Evolutionary conservation across 1,284 basidiomycete species (phyloP), one percentile per base, ranked within the genome.

Genomic region (Apiotrichum sp.): DNA sequence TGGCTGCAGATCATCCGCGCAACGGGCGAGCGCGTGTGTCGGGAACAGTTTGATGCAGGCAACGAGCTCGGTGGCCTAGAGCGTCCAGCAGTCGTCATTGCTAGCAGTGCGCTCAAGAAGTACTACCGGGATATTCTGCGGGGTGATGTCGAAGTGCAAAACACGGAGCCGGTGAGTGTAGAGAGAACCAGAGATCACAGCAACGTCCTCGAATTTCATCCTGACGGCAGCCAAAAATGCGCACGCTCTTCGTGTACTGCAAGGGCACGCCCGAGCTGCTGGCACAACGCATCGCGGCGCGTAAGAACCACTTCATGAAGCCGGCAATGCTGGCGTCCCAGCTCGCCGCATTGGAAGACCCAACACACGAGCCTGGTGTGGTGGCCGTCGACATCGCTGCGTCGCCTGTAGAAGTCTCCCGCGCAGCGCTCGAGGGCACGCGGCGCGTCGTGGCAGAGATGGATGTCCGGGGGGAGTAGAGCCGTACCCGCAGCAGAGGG

Each of bases 241-340:
- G 80, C 56, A 88, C 89, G 6, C 85, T 82, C 68, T 93, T 96
- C 68, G 84, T 95, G 52, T 93, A 87, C 72, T 85, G 95, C 65
- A 79, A 87, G 48, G 91, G 91, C 3, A 73, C 80, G 22, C 76
- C 79, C 42, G 81, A 85, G 33, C 72, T 87, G 49, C 72, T 96
- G 47, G 65, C 81, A 63, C 80, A 85, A 49, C 79, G 93, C 42
- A 91, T 97, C 83, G 68, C 74, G 64, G 79, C 79, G 53, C 79
- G 93, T 34, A 74, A 84, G 61, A 85, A 84, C 0, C 93, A 98
- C 74, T 96, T 90, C 65, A 91, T 97, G 87, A 92, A 92, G 74
- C 82, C 84, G 3, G 52, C 67, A 29, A 95, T 97, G 93, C 79
- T 98, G 61, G 86, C 87, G 52, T 87, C 86, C 61, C 93, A 97